Base-by-base conservation (phyloP, 2,329 filamentous ascomycete genomes). In the Verticillium zaregamsianum region DNA sequence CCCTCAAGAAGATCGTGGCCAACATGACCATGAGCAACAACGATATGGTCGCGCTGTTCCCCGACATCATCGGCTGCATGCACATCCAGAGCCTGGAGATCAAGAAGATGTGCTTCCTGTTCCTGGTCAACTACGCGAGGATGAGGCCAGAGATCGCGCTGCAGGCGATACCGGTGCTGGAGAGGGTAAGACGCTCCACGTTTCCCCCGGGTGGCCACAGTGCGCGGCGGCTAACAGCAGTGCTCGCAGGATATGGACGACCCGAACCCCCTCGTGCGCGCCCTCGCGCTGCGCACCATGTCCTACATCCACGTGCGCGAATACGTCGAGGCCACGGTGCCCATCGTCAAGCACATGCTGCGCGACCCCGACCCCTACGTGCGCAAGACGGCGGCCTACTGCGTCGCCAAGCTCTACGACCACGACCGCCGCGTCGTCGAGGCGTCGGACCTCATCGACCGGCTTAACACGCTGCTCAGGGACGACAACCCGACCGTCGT, bases 11-110 rank as follows among this genome's bases (percentile, higher is more conserved):
- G 84, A 98, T 99, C 69, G 95, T 99, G 70, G 95, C 95, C 74
- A 99, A 99, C 75, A 99, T 99, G 95, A 99, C 95, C 67, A 99
- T 99, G 95, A 98, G 94, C 86, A 99, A 99, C 80, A 99, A 98
- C 73, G 95, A 99, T 77, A 99, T 99, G 95, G 90, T 98, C 61
- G 93, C 92, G 45, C 82, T 99, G 59, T 99, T 99, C 70, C 93
- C 94, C 20, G 95, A 99, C 73, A 90, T 99, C 63, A 91, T 99
- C 69, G 88, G 83, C 65, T 98, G 94, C 82, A 99, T 99, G 95
- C 88, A 91, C 69, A 91, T 99, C 65, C 90, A 89, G 59, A 96
- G 91, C 70, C 80, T 99, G 74, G 95, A 99, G 78, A 97, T 99
- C 79, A 99, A 99, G 86, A 99, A 99, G 84, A 99, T 99, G 95